Evolutionary conservation across 1,284 basidiomycete genomes (phyloP), one percentile per base, ranked within the genome.

Genomic region (Microstroma glucosiphilum): DNA sequence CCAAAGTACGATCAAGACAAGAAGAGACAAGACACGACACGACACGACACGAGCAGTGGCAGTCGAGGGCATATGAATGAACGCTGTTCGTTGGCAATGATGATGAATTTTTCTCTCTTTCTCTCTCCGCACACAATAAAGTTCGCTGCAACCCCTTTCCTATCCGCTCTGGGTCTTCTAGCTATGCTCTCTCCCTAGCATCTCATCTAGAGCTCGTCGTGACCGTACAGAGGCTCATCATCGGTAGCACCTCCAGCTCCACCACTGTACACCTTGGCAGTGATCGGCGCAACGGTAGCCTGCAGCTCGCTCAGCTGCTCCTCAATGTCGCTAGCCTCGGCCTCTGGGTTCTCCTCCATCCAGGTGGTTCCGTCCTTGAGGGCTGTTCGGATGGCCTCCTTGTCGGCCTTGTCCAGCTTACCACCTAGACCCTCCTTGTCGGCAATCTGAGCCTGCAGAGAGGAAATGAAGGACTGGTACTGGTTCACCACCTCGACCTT

Each of bases 361-460:
- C 77, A 79, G 53, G 66, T 62, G 60, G 78, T 75, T 51, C 73
- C 70, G 57, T 78, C 77, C 73, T 78, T 77, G 68, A 79, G 69
- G 57, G 72, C 75, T 60, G 61, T 59, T 64, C 77, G 72, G 66
- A 79, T 71, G 4, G 73, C 69, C 37, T 76, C 71, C 75, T 79
- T 79, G 74, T 79, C 76, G 30, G 71, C 69, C 67, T 72, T 70
- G 67, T 78, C 77, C 59, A 78, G 72, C 71, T 78, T 78, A 61
- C 69, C 75, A 40, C 76, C 77, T n/a, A 78, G 71, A 57, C 76
- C 76, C 61, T 77, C 76, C 70, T 77, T 78, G 74, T 79, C 77
- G 64, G 58, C 59, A 63, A 79, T 64, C 69, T 74, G 72, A 57
- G 63, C 63, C 62, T 71, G 72, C 23, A 77, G 71, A 57, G 72